Evolutionary conservation across 2,329 filamentous ascomycete genomes (phyloP).

Genomic region (Hypoxylon rubiginosum): DNA sequence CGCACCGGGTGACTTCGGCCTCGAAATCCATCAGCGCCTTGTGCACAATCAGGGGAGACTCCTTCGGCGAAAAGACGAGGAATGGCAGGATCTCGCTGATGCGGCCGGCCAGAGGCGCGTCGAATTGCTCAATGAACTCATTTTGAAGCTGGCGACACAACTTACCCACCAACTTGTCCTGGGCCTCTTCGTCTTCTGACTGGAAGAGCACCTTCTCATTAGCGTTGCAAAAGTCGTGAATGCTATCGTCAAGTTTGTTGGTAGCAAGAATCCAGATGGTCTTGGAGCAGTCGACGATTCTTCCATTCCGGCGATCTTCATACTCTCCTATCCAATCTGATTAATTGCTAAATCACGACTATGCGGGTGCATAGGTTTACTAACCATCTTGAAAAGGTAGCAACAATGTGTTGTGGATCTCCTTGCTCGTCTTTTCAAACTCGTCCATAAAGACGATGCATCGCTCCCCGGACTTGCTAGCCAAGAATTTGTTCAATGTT

Average conservation of each 20-base stretch:
- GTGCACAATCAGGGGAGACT: conserved; percentile 31
- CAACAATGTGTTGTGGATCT: conserved; percentile 60
- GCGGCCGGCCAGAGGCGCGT: conserved; percentile 33
- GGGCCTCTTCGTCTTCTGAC: conserved; percentile 19
- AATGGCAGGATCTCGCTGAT: conserved; percentile 41
- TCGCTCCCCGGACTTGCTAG: conserved; percentile 50
- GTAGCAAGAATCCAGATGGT: conserved; percentile 65
- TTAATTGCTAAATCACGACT: conserved; percentile 8
- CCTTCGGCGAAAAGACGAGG: conserved; percentile 28
- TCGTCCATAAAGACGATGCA: conserved; percentile 65
- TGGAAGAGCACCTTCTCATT: conserved; percentile 29
- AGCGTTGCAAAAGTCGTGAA: conserved; percentile 56
- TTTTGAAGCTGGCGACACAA: conserved; percentile 30
- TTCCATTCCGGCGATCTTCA: conserved; percentile 54
- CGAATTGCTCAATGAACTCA: conserved; percentile 31
- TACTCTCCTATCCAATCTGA: conserved; percentile 49
- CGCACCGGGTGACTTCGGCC: conserved; percentile 3
- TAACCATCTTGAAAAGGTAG: conserved; percentile 60
- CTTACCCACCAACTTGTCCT: conserved; percentile 30
- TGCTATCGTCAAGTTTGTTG: conserved; percentile 57
- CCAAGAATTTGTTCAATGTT: conserved; percentile 62
- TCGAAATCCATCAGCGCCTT: conserved; percentile 27
- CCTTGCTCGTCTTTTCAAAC: conserved; percentile 61
- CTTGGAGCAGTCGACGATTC: conserved; percentile 57
- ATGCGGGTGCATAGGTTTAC: conserved; percentile 13